phyloP scores from a whole-genome alignment of 2,329 filamentous ascomycete genomes.

The Aspergillus puulaauensis region DNA sequence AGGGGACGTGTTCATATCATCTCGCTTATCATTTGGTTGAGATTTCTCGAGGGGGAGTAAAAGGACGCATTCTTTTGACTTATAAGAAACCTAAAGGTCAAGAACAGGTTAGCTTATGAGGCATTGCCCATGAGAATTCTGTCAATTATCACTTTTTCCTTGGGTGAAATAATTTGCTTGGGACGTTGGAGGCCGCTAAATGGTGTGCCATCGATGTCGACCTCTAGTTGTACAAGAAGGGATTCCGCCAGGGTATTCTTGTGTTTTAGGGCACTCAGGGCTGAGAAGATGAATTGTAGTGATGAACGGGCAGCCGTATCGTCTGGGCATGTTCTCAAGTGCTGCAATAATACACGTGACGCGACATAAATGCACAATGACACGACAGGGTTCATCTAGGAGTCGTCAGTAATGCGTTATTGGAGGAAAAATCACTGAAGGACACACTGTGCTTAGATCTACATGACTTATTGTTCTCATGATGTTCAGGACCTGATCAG shows the following conservation, averaged over 20 bases:
- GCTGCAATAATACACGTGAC: conserved; percentile 91
- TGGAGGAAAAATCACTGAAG: background rate
- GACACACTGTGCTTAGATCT: conserved; percentile 75
- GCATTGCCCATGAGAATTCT: too few species aligned
- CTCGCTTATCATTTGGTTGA: too few species aligned
- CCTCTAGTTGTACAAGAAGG: conserved; percentile 88
- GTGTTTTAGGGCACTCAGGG: conserved; percentile 84
- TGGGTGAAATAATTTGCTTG: too few species aligned
- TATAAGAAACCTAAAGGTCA: too few species aligned
- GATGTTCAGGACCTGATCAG: conserved; percentile 88
- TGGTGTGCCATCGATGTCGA: conserved; percentile 71
- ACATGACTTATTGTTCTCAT: conserved; percentile 94
- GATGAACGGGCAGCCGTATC: conserved; percentile 76
- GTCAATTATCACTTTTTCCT: too few species aligned
- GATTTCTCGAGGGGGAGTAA: too few species aligned
- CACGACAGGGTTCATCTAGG: conserved; percentile 89
- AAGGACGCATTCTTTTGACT: too few species aligned
- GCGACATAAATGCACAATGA: conserved; percentile 97
- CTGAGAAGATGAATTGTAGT: conserved; percentile 83
- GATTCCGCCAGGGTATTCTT: conserved; percentile 91
- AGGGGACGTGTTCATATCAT: too few species aligned
- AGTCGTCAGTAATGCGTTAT: conserved; percentile 18
- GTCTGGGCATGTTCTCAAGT: conserved; percentile 85
- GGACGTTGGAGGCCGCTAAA: conserved; percentile 16
- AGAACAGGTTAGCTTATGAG: too few species aligned